phyloP scores from a whole-genome alignment of 805 yeast species.

The Saturnispora sanitii region DNA sequence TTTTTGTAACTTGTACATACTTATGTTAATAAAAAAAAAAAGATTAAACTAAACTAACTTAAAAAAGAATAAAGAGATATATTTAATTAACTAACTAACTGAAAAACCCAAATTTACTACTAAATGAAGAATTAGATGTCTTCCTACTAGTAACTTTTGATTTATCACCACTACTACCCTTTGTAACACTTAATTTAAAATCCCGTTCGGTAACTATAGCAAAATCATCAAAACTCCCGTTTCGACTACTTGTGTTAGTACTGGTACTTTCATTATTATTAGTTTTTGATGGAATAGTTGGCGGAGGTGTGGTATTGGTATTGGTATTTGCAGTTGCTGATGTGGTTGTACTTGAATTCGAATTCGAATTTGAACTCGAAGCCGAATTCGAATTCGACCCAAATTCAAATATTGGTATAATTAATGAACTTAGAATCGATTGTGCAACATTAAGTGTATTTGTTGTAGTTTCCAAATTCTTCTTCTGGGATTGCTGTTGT shows the following conservation, averaged over 20 bases:
- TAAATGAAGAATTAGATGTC: slow-evolving; percentile 3
- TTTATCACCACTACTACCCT: not conserved
- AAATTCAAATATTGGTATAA: slow-evolving; percentile 4
- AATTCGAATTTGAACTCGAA: too few relatives aligned
- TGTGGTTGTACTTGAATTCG: too few relatives aligned
- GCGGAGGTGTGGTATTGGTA: too few relatives aligned
- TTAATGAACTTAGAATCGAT: slow-evolving; percentile 11
- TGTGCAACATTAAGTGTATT: not conserved
- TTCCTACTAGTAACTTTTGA: not conserved
- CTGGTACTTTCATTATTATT: too few relatives aligned
- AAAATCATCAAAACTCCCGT: slow-evolving; percentile 29
- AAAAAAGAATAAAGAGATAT: not conserved
- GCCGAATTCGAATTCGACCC: not conserved
- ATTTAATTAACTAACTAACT: not conserved
- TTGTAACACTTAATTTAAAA: slow-evolving; percentile 5
- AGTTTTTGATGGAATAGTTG: too few relatives aligned
- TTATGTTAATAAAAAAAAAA: not conserved
- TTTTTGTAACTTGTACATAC: not conserved
- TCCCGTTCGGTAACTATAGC: slow-evolving; percentile 36
- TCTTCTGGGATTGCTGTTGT: not conserved
- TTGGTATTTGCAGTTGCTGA: too few relatives aligned
- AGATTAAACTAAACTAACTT: not conserved
- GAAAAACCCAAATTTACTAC: slow-evolving; percentile 8
- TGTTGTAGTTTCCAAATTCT: not conserved
- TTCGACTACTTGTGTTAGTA: too few relatives aligned